Evolutionary conservation across 768 basidiomycete species (phyloP).

Genomic region (Hericium coralloides): DNA sequence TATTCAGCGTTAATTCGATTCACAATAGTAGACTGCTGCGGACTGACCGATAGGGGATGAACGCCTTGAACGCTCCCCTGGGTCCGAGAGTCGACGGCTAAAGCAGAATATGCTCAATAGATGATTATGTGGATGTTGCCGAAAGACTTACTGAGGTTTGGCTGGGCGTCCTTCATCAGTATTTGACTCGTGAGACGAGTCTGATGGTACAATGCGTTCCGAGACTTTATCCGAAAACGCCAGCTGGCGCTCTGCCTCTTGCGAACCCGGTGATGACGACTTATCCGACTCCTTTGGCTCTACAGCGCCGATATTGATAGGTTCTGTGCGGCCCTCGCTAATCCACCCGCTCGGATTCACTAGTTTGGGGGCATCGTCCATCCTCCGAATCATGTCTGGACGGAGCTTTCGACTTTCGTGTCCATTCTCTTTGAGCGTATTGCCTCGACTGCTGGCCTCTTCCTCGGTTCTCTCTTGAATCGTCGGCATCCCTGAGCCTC

Average conservation of each 20-base stretch:
- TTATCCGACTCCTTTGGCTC: background rate
- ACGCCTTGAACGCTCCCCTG: background rate
- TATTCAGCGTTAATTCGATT: background rate
- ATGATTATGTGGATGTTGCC: too few relatives aligned
- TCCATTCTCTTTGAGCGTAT: background rate
- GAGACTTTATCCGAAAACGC: background rate
- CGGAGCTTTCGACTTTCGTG: constrained; percentile 25
- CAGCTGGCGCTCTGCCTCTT: background rate
- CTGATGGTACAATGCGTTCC: background rate
- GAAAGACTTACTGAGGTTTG: too few relatives aligned
- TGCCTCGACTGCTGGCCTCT: background rate
- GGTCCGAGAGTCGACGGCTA: constrained; percentile 5
- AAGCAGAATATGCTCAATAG: background rate
- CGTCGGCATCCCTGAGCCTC: background rate
- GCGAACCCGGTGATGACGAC: background rate
- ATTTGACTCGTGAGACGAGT: background rate
- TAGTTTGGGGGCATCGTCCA: constrained; percentile 58
- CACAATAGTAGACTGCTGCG: too few relatives aligned
- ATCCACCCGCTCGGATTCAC: constrained; percentile 72
- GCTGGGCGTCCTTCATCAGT: too few relatives aligned
- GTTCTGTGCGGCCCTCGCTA: constrained; percentile 31
- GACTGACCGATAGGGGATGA: background rate
- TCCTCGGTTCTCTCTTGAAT: background rate
- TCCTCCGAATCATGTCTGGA: constrained; percentile 71
- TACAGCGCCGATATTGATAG: background rate